A percentile compares a stretch with the other conserved stretches of the same genome.
phyloP scores from a whole-genome alignment of 139 green algal species.

The Chlorella sp. region DNA sequence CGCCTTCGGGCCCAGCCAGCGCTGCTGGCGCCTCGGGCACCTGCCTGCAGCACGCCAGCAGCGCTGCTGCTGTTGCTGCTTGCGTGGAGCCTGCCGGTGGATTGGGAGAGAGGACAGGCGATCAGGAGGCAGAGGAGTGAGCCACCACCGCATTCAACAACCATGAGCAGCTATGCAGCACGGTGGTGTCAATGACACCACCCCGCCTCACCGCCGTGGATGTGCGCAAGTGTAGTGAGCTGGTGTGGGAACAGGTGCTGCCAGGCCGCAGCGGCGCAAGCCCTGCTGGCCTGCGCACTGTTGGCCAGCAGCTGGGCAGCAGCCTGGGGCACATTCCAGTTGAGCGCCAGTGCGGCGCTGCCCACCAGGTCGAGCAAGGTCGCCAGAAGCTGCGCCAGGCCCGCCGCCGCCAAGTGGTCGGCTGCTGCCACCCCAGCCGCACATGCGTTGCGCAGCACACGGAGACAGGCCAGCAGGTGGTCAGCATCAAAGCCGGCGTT shows the following conservation, averaged over 20 bases:
- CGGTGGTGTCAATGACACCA: neutral
- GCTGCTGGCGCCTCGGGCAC: neutral
- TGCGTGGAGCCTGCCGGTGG: conserved; percentile 3
- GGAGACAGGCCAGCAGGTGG: conserved; percentile 8
- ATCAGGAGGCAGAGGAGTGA: neutral
- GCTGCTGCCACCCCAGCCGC: neutral
- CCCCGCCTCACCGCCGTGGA: neutral
- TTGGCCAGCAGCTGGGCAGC: conserved; percentile 28
- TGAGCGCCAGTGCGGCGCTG: neutral
- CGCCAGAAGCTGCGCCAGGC: neutral
- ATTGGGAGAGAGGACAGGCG: neutral
- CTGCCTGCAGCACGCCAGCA: conserved; percentile 28
- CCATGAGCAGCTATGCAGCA: neutral
- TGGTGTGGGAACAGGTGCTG: conserved; percentile 18
- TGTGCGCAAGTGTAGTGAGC: conserved; percentile 20
- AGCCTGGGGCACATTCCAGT: conserved; percentile 27
- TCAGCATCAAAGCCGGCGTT: too few species aligned
- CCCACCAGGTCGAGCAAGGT: conserved; percentile 2
- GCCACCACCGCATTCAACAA: neutral
- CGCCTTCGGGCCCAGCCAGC: conserved; percentile 10
- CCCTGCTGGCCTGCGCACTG: conserved; percentile 2
- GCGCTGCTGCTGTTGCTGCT: conserved; percentile 6
- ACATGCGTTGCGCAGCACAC: conserved; percentile 24
- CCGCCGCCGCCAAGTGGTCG: neutral
- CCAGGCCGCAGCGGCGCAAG: conserved; percentile 19